Percentiles rank a stretch among this genome's conserved stretches.
Evolutionary conservation across 2,329 filamentous ascomycete species (phyloP).

Genomic region (Clonostachys byssicola): DNA sequence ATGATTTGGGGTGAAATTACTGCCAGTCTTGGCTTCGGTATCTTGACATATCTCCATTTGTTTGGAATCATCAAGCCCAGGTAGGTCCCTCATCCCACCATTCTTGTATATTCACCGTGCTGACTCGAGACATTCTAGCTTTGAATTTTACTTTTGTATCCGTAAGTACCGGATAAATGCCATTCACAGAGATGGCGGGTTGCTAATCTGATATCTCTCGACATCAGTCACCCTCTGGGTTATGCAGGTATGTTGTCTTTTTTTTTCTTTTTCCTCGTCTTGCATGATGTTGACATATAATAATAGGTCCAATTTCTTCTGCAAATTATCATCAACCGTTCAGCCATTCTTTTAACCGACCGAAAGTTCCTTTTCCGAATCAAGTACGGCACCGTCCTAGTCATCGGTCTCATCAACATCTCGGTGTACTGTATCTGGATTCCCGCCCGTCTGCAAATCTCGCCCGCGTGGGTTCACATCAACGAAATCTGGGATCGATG

Average conservation of each 20-base stretch:
- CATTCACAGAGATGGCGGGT: too few species aligned
- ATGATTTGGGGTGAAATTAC: constrained; percentile 34
- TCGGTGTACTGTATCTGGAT: constrained; percentile 52
- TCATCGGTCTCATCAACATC: constrained; percentile 45
- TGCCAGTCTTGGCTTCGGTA: constrained; percentile 23
- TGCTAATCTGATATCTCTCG: too few species aligned
- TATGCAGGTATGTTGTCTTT: constrained; percentile 18
- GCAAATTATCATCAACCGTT: constrained; percentile 51
- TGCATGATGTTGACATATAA: too few species aligned
- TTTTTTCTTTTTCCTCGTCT: too few species aligned
- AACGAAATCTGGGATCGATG: constrained; percentile 48
- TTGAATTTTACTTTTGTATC: neutral
- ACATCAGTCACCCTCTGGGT: constrained; percentile 19
- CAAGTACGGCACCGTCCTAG: constrained; percentile 35
- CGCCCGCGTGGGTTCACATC: constrained; percentile 29
- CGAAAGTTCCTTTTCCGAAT: constrained; percentile 25
- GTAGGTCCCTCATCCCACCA: neutral
- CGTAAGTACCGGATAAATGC: neutral
- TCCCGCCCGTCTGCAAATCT: constrained; percentile 40
- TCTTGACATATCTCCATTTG: constrained; percentile 28
- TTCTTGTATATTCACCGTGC: too few species aligned
- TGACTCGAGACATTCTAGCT: neutral
- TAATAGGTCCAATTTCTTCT: constrained; percentile 37
- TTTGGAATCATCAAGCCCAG: constrained; percentile 15
- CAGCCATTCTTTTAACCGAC: constrained; percentile 37